Evolutionary conservation across 2,329 filamentous ascomycete species (phyloP).

Genomic region (Chrysosporium queenslandicum): DNA sequence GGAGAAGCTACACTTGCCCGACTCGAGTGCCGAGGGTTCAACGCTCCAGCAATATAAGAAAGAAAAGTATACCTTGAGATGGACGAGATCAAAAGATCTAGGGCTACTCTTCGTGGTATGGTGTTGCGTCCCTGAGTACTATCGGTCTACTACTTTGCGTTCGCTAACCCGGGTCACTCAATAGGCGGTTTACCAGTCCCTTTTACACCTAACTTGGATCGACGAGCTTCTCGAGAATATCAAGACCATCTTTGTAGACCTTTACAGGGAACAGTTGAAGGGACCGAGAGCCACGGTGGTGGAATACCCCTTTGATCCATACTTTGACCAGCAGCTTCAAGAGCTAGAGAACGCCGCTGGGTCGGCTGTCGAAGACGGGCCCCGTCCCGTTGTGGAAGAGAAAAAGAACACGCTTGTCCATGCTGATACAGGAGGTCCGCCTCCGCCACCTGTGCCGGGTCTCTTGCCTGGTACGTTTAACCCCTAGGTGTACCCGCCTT

Average conservation of each 20-base stretch:
- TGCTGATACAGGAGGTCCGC: conserved; percentile 42
- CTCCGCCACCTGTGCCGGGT: conserved; percentile 44
- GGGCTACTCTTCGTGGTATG: conserved; percentile 89
- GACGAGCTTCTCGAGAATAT: conserved; percentile 95
- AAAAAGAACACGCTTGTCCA: conserved; percentile 39
- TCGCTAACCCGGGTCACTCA: background rate
- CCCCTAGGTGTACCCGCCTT: background rate
- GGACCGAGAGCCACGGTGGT: conserved; percentile 68
- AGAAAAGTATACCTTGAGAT: conserved; percentile 91
- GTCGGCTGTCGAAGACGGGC: conserved; percentile 39
- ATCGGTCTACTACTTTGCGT: background rate
- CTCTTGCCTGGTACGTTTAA: conserved; percentile 40
- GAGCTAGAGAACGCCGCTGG: conserved; percentile 50
- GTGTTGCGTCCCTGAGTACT: background rate
- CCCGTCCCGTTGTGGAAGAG: conserved; percentile 28
- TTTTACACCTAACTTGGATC: conserved; percentile 92
- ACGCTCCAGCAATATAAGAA: conserved; percentile 63
- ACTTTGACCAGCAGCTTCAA: conserved; percentile 85
- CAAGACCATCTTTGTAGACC: conserved; percentile 76
- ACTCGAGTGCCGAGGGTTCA: conserved; percentile 47
- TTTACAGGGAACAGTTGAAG: conserved; percentile 81
- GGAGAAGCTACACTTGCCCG: conserved; percentile 59
- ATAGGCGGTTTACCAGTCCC: conserved; percentile 90
- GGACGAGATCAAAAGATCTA: conserved; percentile 84
- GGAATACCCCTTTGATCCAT: conserved; percentile 78